Conservation (phyloP, 116 monocot genomes). For the Trichopus zeylanicus region DNA sequence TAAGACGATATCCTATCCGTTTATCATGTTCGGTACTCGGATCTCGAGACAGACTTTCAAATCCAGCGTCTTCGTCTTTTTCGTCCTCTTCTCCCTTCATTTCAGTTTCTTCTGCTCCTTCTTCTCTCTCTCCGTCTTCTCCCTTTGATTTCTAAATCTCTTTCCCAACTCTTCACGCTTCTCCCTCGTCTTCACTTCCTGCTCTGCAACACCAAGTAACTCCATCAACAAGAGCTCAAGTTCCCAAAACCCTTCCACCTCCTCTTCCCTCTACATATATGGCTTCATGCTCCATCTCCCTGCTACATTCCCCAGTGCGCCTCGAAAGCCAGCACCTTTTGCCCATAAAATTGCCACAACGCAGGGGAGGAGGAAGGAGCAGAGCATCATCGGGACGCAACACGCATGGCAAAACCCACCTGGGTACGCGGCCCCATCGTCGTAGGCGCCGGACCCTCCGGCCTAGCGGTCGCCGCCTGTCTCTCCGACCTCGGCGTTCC, state of each 20-base stretch:
- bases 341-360: neutral
- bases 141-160: no score
- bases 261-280: neutral
- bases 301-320: neutral
- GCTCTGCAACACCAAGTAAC: slow-evolving; percentile 8
- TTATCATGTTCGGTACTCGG: no score
- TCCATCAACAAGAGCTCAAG: slow-evolving; percentile 12
- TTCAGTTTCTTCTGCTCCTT: no score
- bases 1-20: no score
- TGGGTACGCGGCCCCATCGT: slow-evolving; percentile 41
- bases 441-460: slow-evolving; percentile 61
- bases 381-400: neutral
- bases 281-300: neutral
- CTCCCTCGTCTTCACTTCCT: neutral
- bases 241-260: slow-evolving; percentile 16
- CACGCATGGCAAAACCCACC: slow-evolving; percentile 3
- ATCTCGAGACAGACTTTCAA: no score
- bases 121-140: no score
- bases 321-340: neutral
- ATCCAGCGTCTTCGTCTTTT: no score
- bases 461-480: slow-evolving; percentile 60
- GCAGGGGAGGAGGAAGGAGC: neutral
- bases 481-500: slow-evolving; percentile 37
- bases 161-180: slow-evolving; percentile 20
- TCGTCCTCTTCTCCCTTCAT: no score